phyloP scores from a whole-genome alignment of 2,329 filamentous ascomycete genomes.

The Colletotrichum sublineola region DNA sequence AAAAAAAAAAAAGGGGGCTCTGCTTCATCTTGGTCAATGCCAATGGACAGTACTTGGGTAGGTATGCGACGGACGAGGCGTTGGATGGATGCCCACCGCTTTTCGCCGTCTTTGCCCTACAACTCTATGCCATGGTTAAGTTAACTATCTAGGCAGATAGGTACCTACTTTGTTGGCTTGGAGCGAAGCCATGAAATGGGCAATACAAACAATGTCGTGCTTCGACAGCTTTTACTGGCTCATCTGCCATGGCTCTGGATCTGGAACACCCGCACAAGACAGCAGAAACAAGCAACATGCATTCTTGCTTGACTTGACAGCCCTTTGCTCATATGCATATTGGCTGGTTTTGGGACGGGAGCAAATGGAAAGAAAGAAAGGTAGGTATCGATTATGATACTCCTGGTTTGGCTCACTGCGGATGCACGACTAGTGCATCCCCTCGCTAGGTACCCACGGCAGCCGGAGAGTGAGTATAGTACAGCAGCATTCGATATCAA shows the following conservation, averaged over 20 bases:
- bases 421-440: background rate
- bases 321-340: background rate
- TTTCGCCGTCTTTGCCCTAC: background rate
- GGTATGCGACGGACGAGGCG: constrained; percentile 7
- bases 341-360: background rate
- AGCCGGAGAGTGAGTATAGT: background rate
- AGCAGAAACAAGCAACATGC: constrained; percentile 7
- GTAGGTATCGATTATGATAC: background rate
- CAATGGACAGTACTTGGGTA: background rate
- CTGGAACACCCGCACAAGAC: constrained; percentile 18
- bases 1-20: no score
- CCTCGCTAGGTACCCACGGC: background rate
- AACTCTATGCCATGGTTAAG: background rate
- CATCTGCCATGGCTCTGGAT: constrained; percentile 4
- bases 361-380: background rate
- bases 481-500: background rate
- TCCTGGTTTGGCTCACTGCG: background rate
- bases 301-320: background rate
- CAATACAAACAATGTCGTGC: background rate
- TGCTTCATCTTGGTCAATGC: constrained; percentile 27
- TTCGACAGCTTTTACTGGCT: background rate
- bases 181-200: background rate
- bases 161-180: background rate
- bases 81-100: constrained; percentile 2
- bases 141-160: no score